These are phyloP conservation scores for Rhizodiscina lignyota DNA, from an alignment of 495 filamentous ascomycete genomes.

Conservation along the genomic window DNA sequence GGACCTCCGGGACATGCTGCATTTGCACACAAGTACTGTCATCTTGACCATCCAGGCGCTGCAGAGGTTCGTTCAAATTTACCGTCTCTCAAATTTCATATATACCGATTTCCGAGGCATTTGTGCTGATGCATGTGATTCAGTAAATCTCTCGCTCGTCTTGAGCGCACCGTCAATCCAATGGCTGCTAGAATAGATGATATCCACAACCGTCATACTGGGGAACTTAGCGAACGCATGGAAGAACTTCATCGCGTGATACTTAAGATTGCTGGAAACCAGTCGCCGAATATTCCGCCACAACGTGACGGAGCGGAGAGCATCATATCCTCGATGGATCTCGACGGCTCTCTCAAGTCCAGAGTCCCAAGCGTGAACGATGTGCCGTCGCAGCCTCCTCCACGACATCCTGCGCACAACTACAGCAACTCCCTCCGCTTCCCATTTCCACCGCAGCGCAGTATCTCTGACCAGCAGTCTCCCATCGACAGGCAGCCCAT, in stretches of 20 bases:
- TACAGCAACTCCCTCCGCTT: no score
- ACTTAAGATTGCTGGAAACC: slow-evolving; percentile 11
- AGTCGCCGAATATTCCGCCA: slow-evolving; percentile 1
- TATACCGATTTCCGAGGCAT: not conserved
- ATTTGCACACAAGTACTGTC: slow-evolving; percentile 22
- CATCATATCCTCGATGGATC: slow-evolving; percentile 1
- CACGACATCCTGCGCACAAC: no score
- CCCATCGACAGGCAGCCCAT: no score
- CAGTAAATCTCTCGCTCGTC: slow-evolving; percentile 17
- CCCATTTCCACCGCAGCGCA: no score
- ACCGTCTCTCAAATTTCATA: not conserved
- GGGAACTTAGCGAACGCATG: slow-evolving; percentile 16
- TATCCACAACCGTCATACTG: slow-evolving; percentile 15
- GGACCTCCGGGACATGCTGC: slow-evolving; percentile 17
- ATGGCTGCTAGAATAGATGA: slow-evolving; percentile 20
- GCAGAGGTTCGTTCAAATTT: slow-evolving; percentile 14
- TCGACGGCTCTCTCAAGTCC: no score
- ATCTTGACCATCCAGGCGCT: slow-evolving; percentile 20
- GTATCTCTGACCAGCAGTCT: no score
- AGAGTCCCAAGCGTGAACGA: no score
- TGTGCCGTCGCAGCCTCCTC: no score
- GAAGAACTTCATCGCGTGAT: slow-evolving; percentile 20
- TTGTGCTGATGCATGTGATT: not conserved
- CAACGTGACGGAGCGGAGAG: not conserved
- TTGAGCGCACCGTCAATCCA: slow-evolving; percentile 17